Conservation (phyloP, 2,329 filamentous ascomycete species). For the Colletotrichum theobromicola region DNA sequence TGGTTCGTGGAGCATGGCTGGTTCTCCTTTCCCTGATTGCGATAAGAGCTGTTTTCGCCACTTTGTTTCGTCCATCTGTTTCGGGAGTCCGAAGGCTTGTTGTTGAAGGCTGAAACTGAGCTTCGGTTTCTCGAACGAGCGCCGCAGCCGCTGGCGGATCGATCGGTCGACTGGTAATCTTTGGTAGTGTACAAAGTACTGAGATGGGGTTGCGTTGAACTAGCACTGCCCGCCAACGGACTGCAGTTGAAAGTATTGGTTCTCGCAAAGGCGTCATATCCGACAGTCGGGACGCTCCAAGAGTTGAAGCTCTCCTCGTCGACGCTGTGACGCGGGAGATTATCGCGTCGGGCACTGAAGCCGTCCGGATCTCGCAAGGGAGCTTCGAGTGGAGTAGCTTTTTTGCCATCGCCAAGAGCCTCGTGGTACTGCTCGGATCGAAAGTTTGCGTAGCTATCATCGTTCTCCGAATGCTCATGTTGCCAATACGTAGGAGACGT, state of each 20-base stretch:
- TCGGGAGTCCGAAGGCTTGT: not conserved
- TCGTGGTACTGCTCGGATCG: conserved; percentile 11
- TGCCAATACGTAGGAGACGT: conserved; percentile 20
- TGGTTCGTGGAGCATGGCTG: not conserved
- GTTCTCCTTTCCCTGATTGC: conserved; percentile 8
- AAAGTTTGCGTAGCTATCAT: conserved; percentile 5
- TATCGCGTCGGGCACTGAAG: not conserved
- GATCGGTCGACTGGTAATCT: not conserved
- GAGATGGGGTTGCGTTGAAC: not conserved
- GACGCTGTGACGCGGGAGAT: not conserved
- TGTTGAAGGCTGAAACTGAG: not conserved
- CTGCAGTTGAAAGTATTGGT: not conserved
- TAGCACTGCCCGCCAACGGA: not conserved
- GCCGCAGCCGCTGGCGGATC: not conserved
- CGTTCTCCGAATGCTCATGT: conserved; percentile 3
- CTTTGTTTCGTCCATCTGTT: not conserved
- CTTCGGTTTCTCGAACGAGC: not conserved
- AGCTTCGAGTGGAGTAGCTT: conserved; percentile 6
- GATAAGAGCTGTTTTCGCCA: not conserved
- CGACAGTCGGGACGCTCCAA: not conserved
- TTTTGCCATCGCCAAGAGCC: conserved; percentile 7
- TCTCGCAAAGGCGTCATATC: not conserved
- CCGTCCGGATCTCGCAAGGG: conserved; percentile 13
- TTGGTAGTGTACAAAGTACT: not conserved
- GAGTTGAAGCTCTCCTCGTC: conserved; percentile 19